Conservation (phyloP, 305 asterid genomes). For the Fraxinus paxiana region DNA sequence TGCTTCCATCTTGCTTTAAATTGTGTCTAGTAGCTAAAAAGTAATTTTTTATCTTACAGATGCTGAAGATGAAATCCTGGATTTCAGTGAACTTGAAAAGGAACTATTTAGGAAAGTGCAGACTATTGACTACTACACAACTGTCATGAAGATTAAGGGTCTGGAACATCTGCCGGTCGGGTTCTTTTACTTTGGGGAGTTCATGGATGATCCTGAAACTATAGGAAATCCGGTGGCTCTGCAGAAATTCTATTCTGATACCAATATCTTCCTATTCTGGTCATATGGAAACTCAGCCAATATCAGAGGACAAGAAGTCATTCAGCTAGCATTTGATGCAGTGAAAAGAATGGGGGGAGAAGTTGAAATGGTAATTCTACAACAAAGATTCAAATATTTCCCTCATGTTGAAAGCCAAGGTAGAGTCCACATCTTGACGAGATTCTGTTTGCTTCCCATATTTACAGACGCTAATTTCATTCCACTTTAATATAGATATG, state of each 20-base stretch:
- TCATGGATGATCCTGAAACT: conserved; percentile 64
- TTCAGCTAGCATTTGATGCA: conserved; percentile 55
- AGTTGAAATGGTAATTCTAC: conserved; percentile 41
- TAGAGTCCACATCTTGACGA: conserved; percentile 13
- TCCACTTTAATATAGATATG: conserved; percentile 40
- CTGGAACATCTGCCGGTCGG: conserved; percentile 66
- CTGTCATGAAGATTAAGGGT: conserved; percentile 69
- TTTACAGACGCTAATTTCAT: background rate
- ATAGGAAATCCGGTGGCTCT: conserved; percentile 80
- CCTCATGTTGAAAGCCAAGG: conserved; percentile 76
- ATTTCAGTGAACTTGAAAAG: conserved; percentile 56
- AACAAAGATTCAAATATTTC: conserved; percentile 65
- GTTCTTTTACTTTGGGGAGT: conserved; percentile 70
- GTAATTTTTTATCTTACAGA: conserved; percentile 33
- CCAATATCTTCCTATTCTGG: conserved; percentile 72
- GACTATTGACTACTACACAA: conserved; percentile 73
- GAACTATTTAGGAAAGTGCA: conserved; percentile 59
- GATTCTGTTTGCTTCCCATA: background rate
- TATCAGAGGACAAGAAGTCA: conserved; percentile 43
- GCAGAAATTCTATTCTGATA: conserved; percentile 63
- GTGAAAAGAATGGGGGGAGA: conserved; percentile 67
- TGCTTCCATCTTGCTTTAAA: background rate
- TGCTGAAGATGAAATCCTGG: conserved; percentile 38
- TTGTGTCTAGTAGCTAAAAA: conserved; percentile 16
- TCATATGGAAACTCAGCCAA: conserved; percentile 66